Evolutionary conservation across 1,139 yeast genomes (phyloP).

Genomic region (Suhomyces atakaporum): DNA sequence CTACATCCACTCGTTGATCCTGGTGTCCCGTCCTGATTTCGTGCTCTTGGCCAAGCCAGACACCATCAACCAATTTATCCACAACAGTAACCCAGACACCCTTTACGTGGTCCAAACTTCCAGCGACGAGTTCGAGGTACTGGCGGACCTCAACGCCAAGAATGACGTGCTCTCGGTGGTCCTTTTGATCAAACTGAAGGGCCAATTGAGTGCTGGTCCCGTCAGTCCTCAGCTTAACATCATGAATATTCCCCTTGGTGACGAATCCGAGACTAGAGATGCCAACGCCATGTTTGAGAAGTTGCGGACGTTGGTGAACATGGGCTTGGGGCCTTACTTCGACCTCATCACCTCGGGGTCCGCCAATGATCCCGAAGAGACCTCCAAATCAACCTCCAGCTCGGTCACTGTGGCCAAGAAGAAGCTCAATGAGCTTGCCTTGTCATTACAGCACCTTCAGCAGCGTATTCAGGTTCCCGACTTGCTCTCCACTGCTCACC

Average conservation of each 20-base stretch:
- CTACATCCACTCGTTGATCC: constrained; percentile 15
- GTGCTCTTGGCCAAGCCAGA: constrained; percentile 9
- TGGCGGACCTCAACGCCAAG: constrained; percentile 15
- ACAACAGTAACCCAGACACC: constrained; percentile 22
- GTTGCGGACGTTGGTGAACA: constrained; percentile 57
- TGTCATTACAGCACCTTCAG: constrained; percentile 68
- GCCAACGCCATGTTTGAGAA: constrained; percentile 49
- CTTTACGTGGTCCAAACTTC: constrained; percentile 22
- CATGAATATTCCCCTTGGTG: constrained; percentile 32
- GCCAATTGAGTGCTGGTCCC: constrained; percentile 26
- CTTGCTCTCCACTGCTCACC: constrained; percentile 55
- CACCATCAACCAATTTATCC: constrained; percentile 17
- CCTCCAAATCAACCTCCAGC: constrained; percentile 13
- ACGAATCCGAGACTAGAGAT: constrained; percentile 15
- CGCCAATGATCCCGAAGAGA: constrained; percentile 15
- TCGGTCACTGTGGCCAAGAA: constrained; percentile 52
- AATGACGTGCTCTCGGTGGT: constrained; percentile 18
- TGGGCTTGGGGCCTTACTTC: constrained; percentile 43
- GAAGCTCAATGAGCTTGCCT: constrained; percentile 68
- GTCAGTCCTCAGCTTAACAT: constrained; percentile 47
- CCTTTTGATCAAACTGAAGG: constrained; percentile 50
- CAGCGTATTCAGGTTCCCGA: constrained; percentile 72
- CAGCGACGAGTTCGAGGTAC: constrained; percentile 20
- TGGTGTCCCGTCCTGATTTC: constrained; percentile 12
- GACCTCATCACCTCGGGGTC: constrained; percentile 23